phyloP scores from a whole-genome alignment of 1,284 basidiomycete genomes.

The Irpex sp. region DNA sequence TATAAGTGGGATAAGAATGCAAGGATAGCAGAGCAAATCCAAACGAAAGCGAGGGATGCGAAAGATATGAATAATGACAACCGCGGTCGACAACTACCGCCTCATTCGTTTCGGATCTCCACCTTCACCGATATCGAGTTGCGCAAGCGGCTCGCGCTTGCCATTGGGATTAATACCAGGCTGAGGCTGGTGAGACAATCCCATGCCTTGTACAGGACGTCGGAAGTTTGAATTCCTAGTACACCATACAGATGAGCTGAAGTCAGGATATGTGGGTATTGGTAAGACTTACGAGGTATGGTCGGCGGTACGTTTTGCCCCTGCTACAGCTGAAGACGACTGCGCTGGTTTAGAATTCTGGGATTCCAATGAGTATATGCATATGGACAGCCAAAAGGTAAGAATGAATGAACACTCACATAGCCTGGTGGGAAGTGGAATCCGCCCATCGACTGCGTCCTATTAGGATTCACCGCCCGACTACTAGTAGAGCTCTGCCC shows the following conservation, averaged over 20 bases:
- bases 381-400: background rate
- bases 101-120: constrained; percentile 47
- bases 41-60: too few relatives aligned
- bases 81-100: constrained; percentile 22
- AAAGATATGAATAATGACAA: too few relatives aligned
- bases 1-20: too few relatives aligned
- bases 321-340: constrained; percentile 4
- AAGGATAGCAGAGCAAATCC: too few relatives aligned
- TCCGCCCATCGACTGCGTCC: constrained; percentile 43
- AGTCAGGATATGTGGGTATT: background rate
- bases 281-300: constrained; percentile 33
- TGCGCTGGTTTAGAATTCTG: constrained; percentile 1
- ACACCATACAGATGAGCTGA: constrained; percentile 4
- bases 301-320: constrained; percentile 37
- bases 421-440: constrained; percentile 49
- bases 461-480: background rate
- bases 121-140: constrained; percentile 38
- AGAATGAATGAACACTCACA: constrained; percentile 24
- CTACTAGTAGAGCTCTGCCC: background rate
- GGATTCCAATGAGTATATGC: background rate
- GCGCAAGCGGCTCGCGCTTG: constrained; percentile 34
- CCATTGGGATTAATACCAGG: constrained; percentile 5
- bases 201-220: constrained; percentile 39
- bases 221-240: constrained; percentile 11
- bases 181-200: constrained; percentile 34